These are phyloP conservation scores for Agrocybe pediades DNA, from an alignment of 768 basidiomycete genomes.

Conservation along the genomic window DNA sequence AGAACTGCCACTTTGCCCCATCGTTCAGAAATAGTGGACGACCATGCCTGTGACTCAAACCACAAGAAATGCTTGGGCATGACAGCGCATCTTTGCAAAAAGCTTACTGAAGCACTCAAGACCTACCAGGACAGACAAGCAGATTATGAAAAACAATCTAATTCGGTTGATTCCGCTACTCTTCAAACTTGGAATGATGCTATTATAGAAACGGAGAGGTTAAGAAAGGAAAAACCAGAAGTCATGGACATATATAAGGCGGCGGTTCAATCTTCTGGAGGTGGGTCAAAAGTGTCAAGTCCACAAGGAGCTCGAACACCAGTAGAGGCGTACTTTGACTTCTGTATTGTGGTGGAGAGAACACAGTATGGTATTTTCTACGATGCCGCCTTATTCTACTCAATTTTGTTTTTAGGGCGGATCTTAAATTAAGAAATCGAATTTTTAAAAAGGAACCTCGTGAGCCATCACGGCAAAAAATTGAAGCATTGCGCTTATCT, in stretches of 20 bases:
- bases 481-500: neutral
- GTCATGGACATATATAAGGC: neutral
- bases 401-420: neutral
- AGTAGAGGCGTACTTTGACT: slow-evolving; percentile 1
- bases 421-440: neutral
- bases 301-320: neutral
- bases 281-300: neutral
- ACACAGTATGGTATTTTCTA: slow-evolving; percentile 5
- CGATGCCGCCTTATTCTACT: neutral
- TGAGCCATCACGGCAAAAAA: neutral
- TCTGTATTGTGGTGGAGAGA: slow-evolving; percentile 1
- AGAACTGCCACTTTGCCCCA: slow-evolving; percentile 12
- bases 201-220: neutral
- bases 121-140: neutral
- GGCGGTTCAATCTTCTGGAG: neutral
- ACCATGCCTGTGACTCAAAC: slow-evolving; percentile 25
- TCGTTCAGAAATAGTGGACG: slow-evolving; percentile 18
- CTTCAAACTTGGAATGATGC: neutral
- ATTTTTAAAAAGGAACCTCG: neutral
- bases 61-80: slow-evolving; percentile 23
- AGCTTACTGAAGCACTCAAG: neutral
- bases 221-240: neutral
- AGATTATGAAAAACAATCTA: neutral
- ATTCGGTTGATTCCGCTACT: too few species aligned
- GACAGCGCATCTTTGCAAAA: neutral